Conservation (phyloP, 106 monocot species). For the Ottelia alismoides region DNA sequence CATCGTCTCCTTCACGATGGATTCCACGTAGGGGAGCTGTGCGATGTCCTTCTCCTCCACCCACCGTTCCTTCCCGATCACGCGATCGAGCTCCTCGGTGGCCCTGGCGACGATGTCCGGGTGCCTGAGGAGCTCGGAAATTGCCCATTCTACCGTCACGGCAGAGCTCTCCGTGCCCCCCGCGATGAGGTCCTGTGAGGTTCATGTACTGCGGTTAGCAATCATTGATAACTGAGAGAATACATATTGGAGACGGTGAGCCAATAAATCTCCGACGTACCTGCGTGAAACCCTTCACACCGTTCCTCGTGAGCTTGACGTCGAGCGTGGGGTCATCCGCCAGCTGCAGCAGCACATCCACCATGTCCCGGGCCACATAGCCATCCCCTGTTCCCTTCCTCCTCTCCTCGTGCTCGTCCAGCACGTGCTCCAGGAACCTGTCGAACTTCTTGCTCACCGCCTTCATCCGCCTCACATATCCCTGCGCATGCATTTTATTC, state of each 20-base stretch:
- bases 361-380: slow-evolving; percentile 49
- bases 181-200: slow-evolving; percentile 7
- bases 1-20: slow-evolving; percentile 21
- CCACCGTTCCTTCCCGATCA: not conserved
- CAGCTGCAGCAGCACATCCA: slow-evolving; percentile 13
- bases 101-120: slow-evolving; percentile 5
- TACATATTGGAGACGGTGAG: too few relatives aligned
- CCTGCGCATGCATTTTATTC: too few relatives aligned
- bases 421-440: slow-evolving; percentile 52
- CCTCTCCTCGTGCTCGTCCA: slow-evolving; percentile 64
- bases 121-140: slow-evolving; percentile 15
- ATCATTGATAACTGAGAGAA: too few relatives aligned
- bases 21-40: slow-evolving; percentile 56
- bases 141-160: slow-evolving; percentile 14
- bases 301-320: too few relatives aligned
- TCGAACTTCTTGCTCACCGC: slow-evolving; percentile 45
- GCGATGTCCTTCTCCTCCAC: slow-evolving; percentile 35
- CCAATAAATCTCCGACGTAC: too few relatives aligned
- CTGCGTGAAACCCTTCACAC: too few relatives aligned
- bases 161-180: slow-evolving; percentile 8
- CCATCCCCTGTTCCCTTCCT: slow-evolving; percentile 9
- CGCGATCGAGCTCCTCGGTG: not conserved
- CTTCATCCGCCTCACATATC: slow-evolving; percentile 73
- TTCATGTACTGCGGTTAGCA: too few relatives aligned
- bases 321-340: too few relatives aligned